phyloP scores from a whole-genome alignment of 345 rosid species.

The Pistacia integerrima region DNA sequence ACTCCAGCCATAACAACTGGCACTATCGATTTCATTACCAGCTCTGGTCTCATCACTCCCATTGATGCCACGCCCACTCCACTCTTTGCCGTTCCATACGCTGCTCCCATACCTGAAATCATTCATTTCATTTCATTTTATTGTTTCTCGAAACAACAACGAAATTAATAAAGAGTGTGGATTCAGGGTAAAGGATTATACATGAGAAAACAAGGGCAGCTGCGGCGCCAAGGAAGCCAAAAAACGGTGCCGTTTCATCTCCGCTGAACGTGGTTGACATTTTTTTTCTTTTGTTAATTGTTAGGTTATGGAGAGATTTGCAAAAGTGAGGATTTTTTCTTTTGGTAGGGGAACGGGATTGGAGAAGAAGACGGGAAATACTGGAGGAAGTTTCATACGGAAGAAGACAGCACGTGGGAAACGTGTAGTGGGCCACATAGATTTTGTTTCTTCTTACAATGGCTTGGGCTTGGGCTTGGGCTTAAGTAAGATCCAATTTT shows the following conservation, averaged over 20 bases:
- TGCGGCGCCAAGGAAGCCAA: slow-evolving; percentile 54
- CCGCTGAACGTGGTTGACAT: slow-evolving; percentile 44
- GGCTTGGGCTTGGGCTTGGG: neutral
- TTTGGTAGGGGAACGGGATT: no score
- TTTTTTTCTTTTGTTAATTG: neutral
- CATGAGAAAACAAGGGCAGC: slow-evolving; percentile 49
- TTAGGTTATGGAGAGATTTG: neutral
- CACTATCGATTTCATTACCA: slow-evolving; percentile 84
- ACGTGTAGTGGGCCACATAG: neutral
- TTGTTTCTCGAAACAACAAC: no score
- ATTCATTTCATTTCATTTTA: neutral
- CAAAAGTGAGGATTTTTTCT: neutral
- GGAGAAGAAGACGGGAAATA: neutral
- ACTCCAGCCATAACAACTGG: slow-evolving; percentile 94
- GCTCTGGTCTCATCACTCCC: slow-evolving; percentile 94
- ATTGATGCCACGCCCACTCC: slow-evolving; percentile 86
- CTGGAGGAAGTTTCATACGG: neutral
- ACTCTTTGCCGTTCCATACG: slow-evolving; percentile 83
- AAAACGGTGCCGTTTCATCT: slow-evolving; percentile 48
- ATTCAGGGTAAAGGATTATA: neutral
- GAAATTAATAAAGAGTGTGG: no score
- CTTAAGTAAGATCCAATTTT: neutral
- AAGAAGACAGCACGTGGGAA: neutral
- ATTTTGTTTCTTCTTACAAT: neutral
- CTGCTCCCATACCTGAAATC: slow-evolving; percentile 74